Evolutionary conservation across 257 asterid genomes (phyloP), one percentile per base, ranked within the genome.

Genomic region (Rehmannia glutinosa): DNA sequence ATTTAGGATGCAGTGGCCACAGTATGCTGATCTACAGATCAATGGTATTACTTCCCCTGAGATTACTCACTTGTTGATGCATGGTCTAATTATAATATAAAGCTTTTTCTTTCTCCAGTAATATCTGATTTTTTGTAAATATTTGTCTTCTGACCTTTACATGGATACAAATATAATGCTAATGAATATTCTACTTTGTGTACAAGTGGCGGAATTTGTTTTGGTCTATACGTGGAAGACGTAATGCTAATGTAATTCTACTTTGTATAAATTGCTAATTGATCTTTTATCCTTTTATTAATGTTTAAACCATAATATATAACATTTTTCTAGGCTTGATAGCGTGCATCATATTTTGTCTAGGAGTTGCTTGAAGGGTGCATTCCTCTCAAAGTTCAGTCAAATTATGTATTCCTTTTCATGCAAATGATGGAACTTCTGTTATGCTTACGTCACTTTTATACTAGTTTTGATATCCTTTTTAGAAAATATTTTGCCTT

Each of bases 1-100:
- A 16, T 92, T 89, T 76, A 84, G 97, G 82, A 89, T 92, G 97
- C 98, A 90, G 81, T 94, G 97, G 97, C 97, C 96, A 67, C 97
- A 84, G 41, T 77, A 88, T 77, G 96, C 96, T 10, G 97, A 91
- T 72, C 83, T 94, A 61, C 96, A 88, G 82, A 82, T 94, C 75
- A 94, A 94, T 78, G 97, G 99, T 94, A 89, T 73, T 81, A 42
- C 71, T 57, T 68, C 66, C 42, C 69, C 42, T 62, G 47, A 57
- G 68, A 56, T 49, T 61, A 16, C 55, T 55, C 38, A 36, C 38
- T 47, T 59, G 20, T 62, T 65, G 53, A 61, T 11, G 13, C 56
- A 60, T 16, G 36, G 36, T 74, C 35, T 41, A 15, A 15, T 33
- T 23, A 46, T 11, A 39, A 19, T 71, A 55, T 47, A 23, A 33